Evolutionary conservation across 176 grass and related monocot species (phyloP).

Genomic region (Carex cristatella): DNA sequence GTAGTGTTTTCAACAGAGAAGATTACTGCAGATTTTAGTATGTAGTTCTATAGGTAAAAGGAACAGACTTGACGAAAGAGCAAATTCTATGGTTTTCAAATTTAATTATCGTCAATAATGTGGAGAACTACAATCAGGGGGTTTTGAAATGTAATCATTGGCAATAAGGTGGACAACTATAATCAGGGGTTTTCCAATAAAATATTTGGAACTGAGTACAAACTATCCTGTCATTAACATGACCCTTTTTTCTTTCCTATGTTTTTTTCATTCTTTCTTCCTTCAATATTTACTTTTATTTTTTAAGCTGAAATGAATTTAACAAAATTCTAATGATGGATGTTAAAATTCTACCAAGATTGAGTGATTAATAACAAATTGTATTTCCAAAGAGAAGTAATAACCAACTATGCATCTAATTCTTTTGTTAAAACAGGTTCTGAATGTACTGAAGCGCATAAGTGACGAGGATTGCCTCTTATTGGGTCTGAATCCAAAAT

Average conservation of each 20-base stretch:
- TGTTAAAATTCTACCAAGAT: background rate
- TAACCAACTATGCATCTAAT: background rate
- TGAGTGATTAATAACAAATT: background rate
- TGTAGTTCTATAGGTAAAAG: background rate
- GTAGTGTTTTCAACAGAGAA: background rate
- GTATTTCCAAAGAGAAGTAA: background rate
- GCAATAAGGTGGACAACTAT: background rate
- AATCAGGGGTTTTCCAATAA: background rate
- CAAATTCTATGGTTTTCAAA: background rate
- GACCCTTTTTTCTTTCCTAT: background rate
- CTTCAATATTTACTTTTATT: background rate
- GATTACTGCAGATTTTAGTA: background rate
- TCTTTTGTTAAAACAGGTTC: constrained; percentile 45
- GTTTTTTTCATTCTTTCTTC: background rate
- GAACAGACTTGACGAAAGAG: background rate
- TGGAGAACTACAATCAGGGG: background rate
- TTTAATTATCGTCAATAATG: background rate
- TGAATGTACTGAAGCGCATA: constrained; percentile 94
- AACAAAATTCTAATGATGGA: background rate
- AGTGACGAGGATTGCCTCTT: constrained; percentile 92
- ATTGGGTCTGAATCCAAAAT: constrained; percentile 82
- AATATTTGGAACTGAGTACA: background rate
- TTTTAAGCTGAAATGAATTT: background rate
- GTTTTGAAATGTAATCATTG: background rate
- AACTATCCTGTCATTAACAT: background rate